Percentiles rank a stretch among this genome's conserved stretches.
phyloP scores from a whole-genome alignment of 2,329 filamentous ascomycete species.

The Apiospora sp. region DNA sequence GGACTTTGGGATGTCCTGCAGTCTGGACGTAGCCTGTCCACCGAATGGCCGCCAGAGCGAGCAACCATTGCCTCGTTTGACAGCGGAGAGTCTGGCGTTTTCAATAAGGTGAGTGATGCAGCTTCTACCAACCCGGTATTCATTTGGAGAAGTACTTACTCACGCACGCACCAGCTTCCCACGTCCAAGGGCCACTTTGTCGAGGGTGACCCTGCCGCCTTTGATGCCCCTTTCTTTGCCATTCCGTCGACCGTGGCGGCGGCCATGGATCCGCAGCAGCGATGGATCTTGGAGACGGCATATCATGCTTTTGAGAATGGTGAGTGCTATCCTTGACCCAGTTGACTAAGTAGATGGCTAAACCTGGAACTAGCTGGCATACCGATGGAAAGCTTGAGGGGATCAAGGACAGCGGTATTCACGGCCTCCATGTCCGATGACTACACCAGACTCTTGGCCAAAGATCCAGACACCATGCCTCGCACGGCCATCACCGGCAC shows the following conservation, averaged over 20 bases:
- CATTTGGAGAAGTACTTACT: too few species aligned
- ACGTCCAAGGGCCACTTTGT: not conserved
- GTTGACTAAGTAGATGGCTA: not conserved
- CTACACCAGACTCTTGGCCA: not conserved
- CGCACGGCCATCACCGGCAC: conserved; percentile 28
- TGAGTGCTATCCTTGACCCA: not conserved
- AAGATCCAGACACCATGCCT: not conserved
- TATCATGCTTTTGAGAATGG: conserved; percentile 18
- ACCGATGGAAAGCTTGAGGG: not conserved
- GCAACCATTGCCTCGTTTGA: not conserved
- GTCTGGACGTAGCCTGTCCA: not conserved
- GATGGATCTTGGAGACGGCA: not conserved
- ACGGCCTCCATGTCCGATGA: not conserved
- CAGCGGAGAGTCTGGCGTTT: not conserved
- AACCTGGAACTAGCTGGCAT: not conserved
- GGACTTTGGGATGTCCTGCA: not conserved
- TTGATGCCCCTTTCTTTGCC: not conserved
- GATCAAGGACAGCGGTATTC: not conserved
- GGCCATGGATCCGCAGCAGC: not conserved
- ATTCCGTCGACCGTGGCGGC: not conserved
- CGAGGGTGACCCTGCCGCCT: not conserved
- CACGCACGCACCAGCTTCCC: too few species aligned
- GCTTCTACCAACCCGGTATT: too few species aligned
- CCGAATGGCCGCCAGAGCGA: not conserved
- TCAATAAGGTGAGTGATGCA: too few species aligned